These are phyloP conservation scores for Metschnikowia reukaufii DNA, from an alignment of 805 yeast genomes.

Conservation along the genomic window DNA sequence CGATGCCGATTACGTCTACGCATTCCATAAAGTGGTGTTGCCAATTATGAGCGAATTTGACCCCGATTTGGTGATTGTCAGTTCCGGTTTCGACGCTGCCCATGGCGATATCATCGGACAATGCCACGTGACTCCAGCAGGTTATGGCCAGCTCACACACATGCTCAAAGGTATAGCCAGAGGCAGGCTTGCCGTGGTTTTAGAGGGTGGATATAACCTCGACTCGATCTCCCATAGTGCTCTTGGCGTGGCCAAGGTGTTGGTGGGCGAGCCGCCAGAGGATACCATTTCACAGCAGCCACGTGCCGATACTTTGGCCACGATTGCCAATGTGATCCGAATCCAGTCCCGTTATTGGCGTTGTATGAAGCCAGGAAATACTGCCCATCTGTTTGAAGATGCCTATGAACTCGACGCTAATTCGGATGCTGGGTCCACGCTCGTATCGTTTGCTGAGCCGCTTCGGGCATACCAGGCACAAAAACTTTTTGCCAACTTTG, in stretches of 20 bases:
- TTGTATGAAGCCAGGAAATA: conserved; percentile 68
- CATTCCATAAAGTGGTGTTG: conserved; percentile 80
- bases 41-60: conserved; percentile 87
- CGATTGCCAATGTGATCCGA: conserved; percentile 75
- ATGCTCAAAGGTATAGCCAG: conserved; percentile 81
- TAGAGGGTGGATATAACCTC: conserved; percentile 96
- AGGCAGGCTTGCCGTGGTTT: conserved; percentile 83
- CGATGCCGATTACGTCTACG: conserved; percentile 93
- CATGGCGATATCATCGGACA: conserved; percentile 97
- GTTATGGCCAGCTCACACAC: conserved; percentile 96
- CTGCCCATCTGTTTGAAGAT: conserved; percentile 41
- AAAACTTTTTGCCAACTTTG: conserved; percentile 51
- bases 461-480: conserved; percentile 69
- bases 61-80: conserved; percentile 89
- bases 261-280: conserved; percentile 95
- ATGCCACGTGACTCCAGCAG: conserved; percentile 92
- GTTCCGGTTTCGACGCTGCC: conserved; percentile 98
- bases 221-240: conserved; percentile 91
- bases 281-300: conserved; percentile 66
- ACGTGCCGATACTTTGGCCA: conserved; percentile 71
- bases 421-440: too few species aligned
- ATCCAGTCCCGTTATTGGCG: conserved; percentile 87
- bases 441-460: conserved; percentile 66
- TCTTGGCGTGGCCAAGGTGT: conserved; percentile 83
- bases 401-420: conserved; percentile 31